A percentile compares a stretch with the other conserved stretches of the same genome.
These are phyloP conservation scores for Leccinum longicurvipes DNA, from an alignment of 768 basidiomycete species.

Conservation along the genomic window DNA sequence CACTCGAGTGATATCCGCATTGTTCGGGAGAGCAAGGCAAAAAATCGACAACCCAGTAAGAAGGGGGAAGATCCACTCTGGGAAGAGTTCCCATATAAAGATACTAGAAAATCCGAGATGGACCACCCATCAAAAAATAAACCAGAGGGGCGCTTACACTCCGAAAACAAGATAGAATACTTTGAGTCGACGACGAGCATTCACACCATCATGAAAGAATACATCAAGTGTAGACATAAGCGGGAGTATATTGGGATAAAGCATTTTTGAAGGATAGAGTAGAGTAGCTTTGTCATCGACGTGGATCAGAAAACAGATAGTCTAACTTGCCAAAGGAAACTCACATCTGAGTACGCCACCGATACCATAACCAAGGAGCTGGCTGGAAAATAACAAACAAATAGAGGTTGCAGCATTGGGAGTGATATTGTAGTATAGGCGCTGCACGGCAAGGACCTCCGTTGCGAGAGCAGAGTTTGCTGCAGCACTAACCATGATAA, in stretches of 20 bases:
- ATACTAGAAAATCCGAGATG: slow-evolving; percentile 27
- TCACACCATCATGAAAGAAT: slow-evolving; percentile 41
- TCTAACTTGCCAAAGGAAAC: slow-evolving; percentile 1
- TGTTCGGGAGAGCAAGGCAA: slow-evolving; percentile 54
- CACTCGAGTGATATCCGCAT: slow-evolving; percentile 47
- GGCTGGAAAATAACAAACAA: slow-evolving; percentile 37
- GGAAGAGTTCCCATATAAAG: slow-evolving; percentile 28
- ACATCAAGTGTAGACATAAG: slow-evolving; percentile 26
- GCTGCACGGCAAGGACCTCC: slow-evolving; percentile 52
- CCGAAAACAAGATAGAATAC: slow-evolving; percentile 24
- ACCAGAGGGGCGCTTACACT: slow-evolving; percentile 31
- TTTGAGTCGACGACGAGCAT: slow-evolving; percentile 41
- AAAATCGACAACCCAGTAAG: slow-evolving; percentile 59
- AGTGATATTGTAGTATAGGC: slow-evolving; percentile 50
- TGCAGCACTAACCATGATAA: slow-evolving; percentile 56
- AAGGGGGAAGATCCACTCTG: slow-evolving; percentile 48
- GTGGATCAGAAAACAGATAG: background rate
- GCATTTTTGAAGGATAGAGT: slow-evolving; percentile 47
- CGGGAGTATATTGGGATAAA: slow-evolving; percentile 36
- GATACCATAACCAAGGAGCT: slow-evolving; percentile 51
- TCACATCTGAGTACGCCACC: slow-evolving; percentile 50
- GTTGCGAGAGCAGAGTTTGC: slow-evolving; percentile 52
- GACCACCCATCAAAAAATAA: background rate
- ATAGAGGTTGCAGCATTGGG: slow-evolving; percentile 46
- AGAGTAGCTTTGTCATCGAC: slow-evolving; percentile 14